Percentiles rank a stretch among this genome's conserved stretches.
phyloP scores from a whole-genome alignment of 2,329 filamentous ascomycete species.

The Neonectria ditissima region DNA sequence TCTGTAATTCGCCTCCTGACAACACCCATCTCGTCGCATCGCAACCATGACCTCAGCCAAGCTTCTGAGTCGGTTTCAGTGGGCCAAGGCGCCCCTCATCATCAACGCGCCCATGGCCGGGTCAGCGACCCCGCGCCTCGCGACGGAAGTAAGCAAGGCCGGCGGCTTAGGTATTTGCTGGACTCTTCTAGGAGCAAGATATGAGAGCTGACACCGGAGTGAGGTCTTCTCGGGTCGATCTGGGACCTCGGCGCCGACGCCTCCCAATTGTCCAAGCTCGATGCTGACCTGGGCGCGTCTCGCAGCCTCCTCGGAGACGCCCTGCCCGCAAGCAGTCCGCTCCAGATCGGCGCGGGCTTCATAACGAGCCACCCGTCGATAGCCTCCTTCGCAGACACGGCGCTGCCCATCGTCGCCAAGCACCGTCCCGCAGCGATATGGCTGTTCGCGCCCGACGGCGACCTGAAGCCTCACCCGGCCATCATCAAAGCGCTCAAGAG shows the following conservation, averaged over 20 bases:
- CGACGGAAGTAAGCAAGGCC: slow-evolving; percentile 53
- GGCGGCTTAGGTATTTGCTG: slow-evolving; percentile 51
- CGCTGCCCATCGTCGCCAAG: slow-evolving; percentile 62
- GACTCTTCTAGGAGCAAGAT: background rate
- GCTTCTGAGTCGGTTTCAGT: slow-evolving; percentile 47
- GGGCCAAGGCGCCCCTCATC: slow-evolving; percentile 47
- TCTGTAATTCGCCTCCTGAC: background rate
- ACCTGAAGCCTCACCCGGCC: slow-evolving; percentile 52
- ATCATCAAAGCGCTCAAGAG: slow-evolving; percentile 53
- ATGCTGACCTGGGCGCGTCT: slow-evolving; percentile 47
- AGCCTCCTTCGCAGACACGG: slow-evolving; percentile 54
- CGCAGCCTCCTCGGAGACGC: slow-evolving; percentile 43
- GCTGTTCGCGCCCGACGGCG: slow-evolving; percentile 71
- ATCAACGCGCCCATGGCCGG: slow-evolving; percentile 54
- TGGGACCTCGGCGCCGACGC: slow-evolving; percentile 48
- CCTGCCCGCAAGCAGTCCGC: slow-evolving; percentile 53
- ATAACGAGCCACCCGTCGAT: slow-evolving; percentile 64
- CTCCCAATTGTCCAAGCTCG: slow-evolving; percentile 48
- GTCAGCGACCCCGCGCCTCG: slow-evolving; percentile 48
- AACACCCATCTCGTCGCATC: background rate
- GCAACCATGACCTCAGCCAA: slow-evolving; percentile 42
- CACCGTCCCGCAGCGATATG: slow-evolving; percentile 71
- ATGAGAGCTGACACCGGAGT: slow-evolving; percentile 8
- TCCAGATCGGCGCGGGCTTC: slow-evolving; percentile 69
- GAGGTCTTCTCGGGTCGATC: slow-evolving; percentile 51